phyloP scores from a whole-genome alignment of 345 rosid genomes.

The Salix brachista region DNA sequence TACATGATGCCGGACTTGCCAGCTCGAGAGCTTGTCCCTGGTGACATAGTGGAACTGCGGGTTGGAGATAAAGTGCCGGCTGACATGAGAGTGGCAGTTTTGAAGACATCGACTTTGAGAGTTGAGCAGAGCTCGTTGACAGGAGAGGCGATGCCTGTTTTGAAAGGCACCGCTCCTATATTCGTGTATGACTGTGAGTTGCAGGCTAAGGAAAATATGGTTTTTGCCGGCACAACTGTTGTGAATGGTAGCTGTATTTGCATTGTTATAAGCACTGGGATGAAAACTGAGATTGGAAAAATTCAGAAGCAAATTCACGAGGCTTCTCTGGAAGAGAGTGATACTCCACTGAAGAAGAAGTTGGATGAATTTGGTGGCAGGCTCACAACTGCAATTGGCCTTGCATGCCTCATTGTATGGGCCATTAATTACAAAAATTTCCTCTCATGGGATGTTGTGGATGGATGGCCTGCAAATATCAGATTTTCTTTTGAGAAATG shows the following conservation, averaged over 20 bases:
- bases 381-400: constrained; percentile 69
- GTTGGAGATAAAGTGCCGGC: constrained; percentile 94
- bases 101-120: constrained; percentile 76
- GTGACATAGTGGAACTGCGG: constrained; percentile 74
- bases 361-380: constrained; percentile 79
- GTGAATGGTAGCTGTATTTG: constrained; percentile 80
- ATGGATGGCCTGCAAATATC: constrained; percentile 69
- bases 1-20: constrained; percentile 56
- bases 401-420: constrained; percentile 80
- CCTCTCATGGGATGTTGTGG: constrained; percentile 64
- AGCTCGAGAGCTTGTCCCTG: constrained; percentile 85
- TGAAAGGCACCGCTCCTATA: constrained; percentile 55
- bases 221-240: constrained; percentile 79
- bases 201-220: constrained; percentile 86
- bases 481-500: constrained; percentile 80
- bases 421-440: constrained; percentile 76
- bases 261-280: constrained; percentile 61
- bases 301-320: constrained; percentile 87
- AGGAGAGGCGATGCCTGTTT: constrained; percentile 91
- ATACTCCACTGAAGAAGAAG: constrained; percentile 85
- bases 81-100: constrained; percentile 65
- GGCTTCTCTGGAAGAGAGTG: constrained; percentile 77
- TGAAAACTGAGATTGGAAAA: constrained; percentile 90
- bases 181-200: constrained; percentile 61
- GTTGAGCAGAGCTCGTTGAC: constrained; percentile 90